Base-by-base conservation (phyloP, 495 filamentous ascomycete genomes). In the Glonium stellatum region DNA sequence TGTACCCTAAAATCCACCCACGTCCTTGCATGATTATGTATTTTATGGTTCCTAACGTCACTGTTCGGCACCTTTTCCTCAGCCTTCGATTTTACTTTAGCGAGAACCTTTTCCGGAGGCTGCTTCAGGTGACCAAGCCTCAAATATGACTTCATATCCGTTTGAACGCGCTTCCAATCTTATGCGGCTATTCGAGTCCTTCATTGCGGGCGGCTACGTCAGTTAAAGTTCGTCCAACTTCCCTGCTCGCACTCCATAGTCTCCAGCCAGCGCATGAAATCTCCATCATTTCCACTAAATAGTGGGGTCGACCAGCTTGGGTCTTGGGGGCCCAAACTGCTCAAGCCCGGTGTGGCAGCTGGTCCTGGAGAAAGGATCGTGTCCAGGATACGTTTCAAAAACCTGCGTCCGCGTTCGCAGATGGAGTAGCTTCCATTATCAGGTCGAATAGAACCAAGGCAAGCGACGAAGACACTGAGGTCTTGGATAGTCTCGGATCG, bases 401-500 rank as follows among this genome's bases (percentile, higher is more conserved):
- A 67, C 21, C 62, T 68, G 25, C 71, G 68, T n/a, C 71, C 76
- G 18, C 73, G 71, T 27, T 66, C 72, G 69, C 80, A 86, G 4
- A 79, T 73, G 9, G 73, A 72, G 27, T 78, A 81, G 55, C 83
- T 82, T 5, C 81, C 78, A 25, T 80, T 79, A 0, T 72, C 77
- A 1, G 81, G 82, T 4, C 74, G 70, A 0, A 86, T 75, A 74
- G 80, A 80, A 6, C 78, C 78, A 4, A 86, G 70, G 36, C 77
- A 78, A 0, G 80, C 82, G 18, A 85, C 75, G 47, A 87, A 82
- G 13, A 85, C 77, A 57, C 82, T 85, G 6, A 87, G 73, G 55
- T 85, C 83, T 46, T 84, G 84, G 36, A 86, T 82, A 10, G 81
- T 74, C 61, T 83, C 80, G 0, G 84, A 82, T 15, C 83, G 78